A percentile compares a stretch with the other conserved stretches of the same genome.
These are phyloP conservation scores for Cercophora newfieldiana DNA, from an alignment of 495 filamentous ascomycete genomes.

Conservation along the genomic window DNA sequence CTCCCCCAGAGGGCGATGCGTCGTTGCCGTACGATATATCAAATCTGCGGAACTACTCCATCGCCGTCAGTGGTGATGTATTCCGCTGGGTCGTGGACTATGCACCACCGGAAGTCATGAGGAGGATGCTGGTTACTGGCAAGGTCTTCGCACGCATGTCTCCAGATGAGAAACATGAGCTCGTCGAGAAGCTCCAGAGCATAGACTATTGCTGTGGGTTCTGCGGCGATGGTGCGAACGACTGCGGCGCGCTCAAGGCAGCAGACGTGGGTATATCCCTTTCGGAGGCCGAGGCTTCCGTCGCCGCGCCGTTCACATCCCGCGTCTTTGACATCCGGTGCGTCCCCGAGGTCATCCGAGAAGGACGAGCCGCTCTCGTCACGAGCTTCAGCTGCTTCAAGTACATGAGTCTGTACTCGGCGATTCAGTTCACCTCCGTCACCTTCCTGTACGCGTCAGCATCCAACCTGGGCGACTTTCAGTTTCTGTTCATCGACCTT, in stretches of 20 bases:
- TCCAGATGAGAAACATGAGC: slow-evolving; percentile 97
- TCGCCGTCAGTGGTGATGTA: slow-evolving; percentile 89
- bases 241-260: slow-evolving; percentile 95
- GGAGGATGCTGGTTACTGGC: slow-evolving; percentile 82
- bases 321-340: slow-evolving; percentile 95
- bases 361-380: slow-evolving; percentile 90
- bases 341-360: slow-evolving; percentile 91
- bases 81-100: slow-evolving; percentile 97
- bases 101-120: slow-evolving; percentile 72
- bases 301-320: slow-evolving; percentile 96
- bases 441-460: slow-evolving; percentile 95
- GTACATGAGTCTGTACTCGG: slow-evolving; percentile 98
- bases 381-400: slow-evolving; percentile 99
- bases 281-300: slow-evolving; percentile 96
- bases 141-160: slow-evolving; percentile 99
- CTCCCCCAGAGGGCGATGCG: slow-evolving; percentile 67
- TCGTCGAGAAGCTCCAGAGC: slow-evolving; percentile 95
- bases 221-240: slow-evolving; percentile 97
- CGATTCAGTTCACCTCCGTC: slow-evolving; percentile 98
- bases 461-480: slow-evolving; percentile 96
- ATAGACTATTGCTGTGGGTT: slow-evolving; percentile 96
- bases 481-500: slow-evolving; percentile 96
- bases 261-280: slow-evolving; percentile 98
- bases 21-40: slow-evolving; percentile 82
- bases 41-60: slow-evolving; percentile 75